A percentile compares a stretch with the other conserved stretches of the same genome.
Conservation (phyloP, 176 grass and related monocot species). For the Saccharum officinarum region DNA sequence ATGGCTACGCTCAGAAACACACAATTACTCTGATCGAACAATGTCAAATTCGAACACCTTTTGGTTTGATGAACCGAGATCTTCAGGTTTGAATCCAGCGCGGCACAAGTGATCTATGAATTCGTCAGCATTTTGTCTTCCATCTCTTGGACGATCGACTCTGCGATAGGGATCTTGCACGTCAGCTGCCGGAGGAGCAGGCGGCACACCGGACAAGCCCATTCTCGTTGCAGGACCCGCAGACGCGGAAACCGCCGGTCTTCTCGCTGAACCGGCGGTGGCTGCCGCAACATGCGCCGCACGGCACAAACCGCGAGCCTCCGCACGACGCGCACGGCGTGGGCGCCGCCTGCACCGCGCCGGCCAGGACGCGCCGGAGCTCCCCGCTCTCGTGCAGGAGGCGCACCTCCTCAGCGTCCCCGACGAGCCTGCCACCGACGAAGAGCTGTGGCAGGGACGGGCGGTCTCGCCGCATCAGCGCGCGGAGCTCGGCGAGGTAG, state of each 20-base stretch:
- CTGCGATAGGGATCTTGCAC: neutral
- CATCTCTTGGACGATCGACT: neutral
- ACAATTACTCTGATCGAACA: neutral
- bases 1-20: conserved; percentile 12
- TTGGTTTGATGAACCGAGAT: conserved; percentile 12
- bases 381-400: conserved; percentile 78
- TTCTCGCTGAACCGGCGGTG: conserved; percentile 78
- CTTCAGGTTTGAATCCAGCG: conserved; percentile 25
- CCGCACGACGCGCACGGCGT: conserved; percentile 64
- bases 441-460: conserved; percentile 74
- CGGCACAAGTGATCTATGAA: conserved; percentile 10
- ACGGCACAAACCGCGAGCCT: conserved; percentile 60
- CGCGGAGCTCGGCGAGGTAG: conserved; percentile 66
- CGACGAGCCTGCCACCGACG: conserved; percentile 65
- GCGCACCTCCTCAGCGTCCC: conserved; percentile 74
- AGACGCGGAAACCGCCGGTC: conserved; percentile 71
- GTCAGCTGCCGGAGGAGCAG: conserved; percentile 40
- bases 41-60: neutral
- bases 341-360: conserved; percentile 15
- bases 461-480: conserved; percentile 44
- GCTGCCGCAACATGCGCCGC: conserved; percentile 61
- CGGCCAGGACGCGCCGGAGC: conserved; percentile 60
- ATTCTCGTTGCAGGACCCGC: conserved; percentile 82
- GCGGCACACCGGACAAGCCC: conserved; percentile 69
- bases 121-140: neutral